Evolutionary conservation across 805 yeast genomes (phyloP).

Genomic region (Priceomyces fermenticarens): DNA sequence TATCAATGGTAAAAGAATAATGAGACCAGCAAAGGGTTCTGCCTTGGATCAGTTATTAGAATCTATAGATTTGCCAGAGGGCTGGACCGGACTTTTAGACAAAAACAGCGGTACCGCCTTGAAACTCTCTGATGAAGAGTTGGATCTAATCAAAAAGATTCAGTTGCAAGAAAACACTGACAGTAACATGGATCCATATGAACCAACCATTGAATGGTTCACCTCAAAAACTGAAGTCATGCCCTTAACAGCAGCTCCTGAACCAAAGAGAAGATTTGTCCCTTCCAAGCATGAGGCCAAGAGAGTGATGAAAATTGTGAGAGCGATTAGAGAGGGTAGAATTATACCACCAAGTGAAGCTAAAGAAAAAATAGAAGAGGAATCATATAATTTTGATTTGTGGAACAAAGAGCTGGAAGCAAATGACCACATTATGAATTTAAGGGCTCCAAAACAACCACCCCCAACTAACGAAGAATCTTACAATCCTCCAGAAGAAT

Average conservation of each 20-base stretch:
- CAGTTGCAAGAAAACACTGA: slow-evolving; percentile 84
- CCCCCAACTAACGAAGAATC: slow-evolving; percentile 97
- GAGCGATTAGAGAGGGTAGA: slow-evolving; percentile 94
- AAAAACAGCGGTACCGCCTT: slow-evolving; percentile 81
- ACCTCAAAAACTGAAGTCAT: slow-evolving; percentile 77
- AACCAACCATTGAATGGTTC: slow-evolving; percentile 95
- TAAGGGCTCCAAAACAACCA: slow-evolving; percentile 91
- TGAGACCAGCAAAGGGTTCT: slow-evolving; percentile 97
- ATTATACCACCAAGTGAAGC: slow-evolving; percentile 71
- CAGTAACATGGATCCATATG: slow-evolving; percentile 80
- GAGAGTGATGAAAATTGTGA: slow-evolving; percentile 92
- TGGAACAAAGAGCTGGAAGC: slow-evolving; percentile 65
- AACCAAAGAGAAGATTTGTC: slow-evolving; percentile 94
- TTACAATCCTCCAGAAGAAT: slow-evolving; percentile 97
- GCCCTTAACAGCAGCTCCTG: slow-evolving; percentile 94
- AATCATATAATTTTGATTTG: slow-evolving; percentile 60
- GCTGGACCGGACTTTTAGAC: slow-evolving; percentile 97
- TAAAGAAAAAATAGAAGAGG: slow-evolving; percentile 51
- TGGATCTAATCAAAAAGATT: slow-evolving; percentile 81
- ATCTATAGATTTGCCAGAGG: slow-evolving; percentile 90
- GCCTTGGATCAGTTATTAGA: slow-evolving; percentile 90
- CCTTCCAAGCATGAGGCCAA: slow-evolving; percentile 98
- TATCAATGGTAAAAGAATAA: slow-evolving; percentile 94
- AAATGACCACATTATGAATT: slow-evolving; percentile 80
- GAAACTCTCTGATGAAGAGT: slow-evolving; percentile 81